Evolutionary conservation across 768 basidiomycete genomes (phyloP).

Genomic region (Russula olivacea): DNA sequence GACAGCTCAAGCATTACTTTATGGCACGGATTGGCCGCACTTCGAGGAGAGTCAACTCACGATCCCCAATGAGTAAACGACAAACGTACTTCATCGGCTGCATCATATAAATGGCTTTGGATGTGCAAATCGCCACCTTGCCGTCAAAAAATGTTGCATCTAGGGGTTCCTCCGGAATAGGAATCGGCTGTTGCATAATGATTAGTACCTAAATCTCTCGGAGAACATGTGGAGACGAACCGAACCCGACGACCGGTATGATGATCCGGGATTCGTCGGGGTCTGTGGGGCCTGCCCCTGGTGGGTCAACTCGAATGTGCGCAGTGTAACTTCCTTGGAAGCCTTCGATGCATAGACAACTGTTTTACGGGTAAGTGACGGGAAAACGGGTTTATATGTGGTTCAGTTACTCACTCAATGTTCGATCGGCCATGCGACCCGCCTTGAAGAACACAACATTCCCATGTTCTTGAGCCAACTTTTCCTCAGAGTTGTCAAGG

Average conservation of each 20-base stretch:
- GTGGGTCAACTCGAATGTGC: neutral
- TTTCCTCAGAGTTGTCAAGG: neutral
- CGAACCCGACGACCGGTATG: neutral
- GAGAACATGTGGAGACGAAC: neutral
- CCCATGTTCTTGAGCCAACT: neutral
- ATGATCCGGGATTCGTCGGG: neutral
- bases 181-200: neutral
- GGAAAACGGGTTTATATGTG: neutral
- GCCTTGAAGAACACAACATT: neutral
- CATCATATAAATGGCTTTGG: neutral
- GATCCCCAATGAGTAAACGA: neutral
- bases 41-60: neutral
- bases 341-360: conserved; percentile 5
- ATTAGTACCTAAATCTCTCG: neutral
- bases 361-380: neutral
- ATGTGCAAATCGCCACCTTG: neutral
- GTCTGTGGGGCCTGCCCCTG: neutral
- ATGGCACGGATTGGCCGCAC: neutral
- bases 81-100: neutral
- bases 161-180: neutral
- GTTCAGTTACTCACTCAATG: neutral
- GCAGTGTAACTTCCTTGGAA: neutral
- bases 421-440: neutral
- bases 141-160: neutral
- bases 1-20: neutral